Percentiles rank a stretch among this genome's conserved stretches.
These are phyloP conservation scores for Hypoxylon lenormandii DNA, from an alignment of 495 filamentous ascomycete genomes.

Conservation along the genomic window DNA sequence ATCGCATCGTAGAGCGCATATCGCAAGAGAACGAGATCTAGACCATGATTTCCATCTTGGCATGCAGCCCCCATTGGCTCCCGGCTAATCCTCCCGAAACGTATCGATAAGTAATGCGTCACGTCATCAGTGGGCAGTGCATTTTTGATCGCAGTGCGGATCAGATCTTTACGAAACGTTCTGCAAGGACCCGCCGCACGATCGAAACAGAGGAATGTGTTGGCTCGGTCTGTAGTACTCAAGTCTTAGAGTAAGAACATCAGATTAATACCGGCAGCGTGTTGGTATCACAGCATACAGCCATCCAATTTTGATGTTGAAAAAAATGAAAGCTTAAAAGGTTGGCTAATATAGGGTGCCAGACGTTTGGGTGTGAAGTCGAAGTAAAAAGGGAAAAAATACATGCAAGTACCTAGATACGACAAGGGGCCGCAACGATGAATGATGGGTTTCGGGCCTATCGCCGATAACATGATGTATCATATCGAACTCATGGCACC, in stretches of 20 bases:
- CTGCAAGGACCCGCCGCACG: slow-evolving; percentile 25
- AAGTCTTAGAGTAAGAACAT: neutral
- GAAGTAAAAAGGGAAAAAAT: neutral
- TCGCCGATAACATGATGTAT: slow-evolving; percentile 14
- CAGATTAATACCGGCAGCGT: no score
- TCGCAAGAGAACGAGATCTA: slow-evolving; percentile 5
- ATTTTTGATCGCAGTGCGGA: slow-evolving; percentile 26
- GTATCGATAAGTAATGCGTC: slow-evolving; percentile 34
- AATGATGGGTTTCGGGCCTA: neutral
- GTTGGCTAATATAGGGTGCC: slow-evolving; percentile 2
- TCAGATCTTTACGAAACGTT: slow-evolving; percentile 34
- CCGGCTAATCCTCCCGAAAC: slow-evolving; percentile 3
- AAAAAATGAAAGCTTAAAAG: neutral
- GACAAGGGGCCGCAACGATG: no score
- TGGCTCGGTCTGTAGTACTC: no score
- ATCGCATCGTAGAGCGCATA: neutral
- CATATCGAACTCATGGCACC: slow-evolving; percentile 10
- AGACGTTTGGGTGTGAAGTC: neutral
- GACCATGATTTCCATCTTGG: slow-evolving; percentile 24
- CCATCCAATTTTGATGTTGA: neutral
- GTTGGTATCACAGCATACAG: neutral
- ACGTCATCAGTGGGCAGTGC: slow-evolving; percentile 38
- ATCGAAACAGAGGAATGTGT: neutral
- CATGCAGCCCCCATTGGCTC: slow-evolving; percentile 14
- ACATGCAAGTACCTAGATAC: neutral